Conservation (phyloP, 352 stramenopile genomes). For the Globisporangium nagaii region DNA sequence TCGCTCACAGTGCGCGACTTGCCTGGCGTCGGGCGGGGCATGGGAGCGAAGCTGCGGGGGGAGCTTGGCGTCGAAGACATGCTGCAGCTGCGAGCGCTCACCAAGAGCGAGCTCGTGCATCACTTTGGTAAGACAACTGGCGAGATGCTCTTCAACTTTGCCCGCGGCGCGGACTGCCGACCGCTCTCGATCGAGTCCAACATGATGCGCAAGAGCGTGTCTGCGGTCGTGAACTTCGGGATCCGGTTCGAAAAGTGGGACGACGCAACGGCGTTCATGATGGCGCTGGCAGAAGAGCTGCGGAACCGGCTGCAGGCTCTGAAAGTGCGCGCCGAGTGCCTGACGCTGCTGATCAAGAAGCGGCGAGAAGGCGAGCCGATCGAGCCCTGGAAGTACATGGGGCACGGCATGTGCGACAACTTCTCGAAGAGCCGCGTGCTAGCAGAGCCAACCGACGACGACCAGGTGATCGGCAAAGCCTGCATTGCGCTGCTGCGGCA, state of each 20-base stretch:
- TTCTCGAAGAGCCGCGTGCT: slow-evolving; percentile 75
- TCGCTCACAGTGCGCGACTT: slow-evolving; percentile 67
- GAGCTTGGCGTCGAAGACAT: slow-evolving; percentile 62
- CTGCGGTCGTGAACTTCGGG: slow-evolving; percentile 90
- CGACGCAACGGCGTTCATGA: slow-evolving; percentile 78
- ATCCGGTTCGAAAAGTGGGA: slow-evolving; percentile 83
- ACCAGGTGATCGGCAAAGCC: slow-evolving; percentile 34
- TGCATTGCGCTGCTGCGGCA: slow-evolving; percentile 59
- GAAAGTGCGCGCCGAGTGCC: slow-evolving; percentile 44
- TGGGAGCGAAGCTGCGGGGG: slow-evolving; percentile 61
- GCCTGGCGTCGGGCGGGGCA: slow-evolving; percentile 73
- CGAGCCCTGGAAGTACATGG: slow-evolving; percentile 85
- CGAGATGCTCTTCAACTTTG: slow-evolving; percentile 71
- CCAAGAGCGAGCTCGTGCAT: slow-evolving; percentile 46
- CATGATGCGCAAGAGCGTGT: slow-evolving; percentile 84
- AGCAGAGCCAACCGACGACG: slow-evolving; percentile 47
- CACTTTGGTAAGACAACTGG: slow-evolving; percentile 65
- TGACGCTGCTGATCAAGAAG: slow-evolving; percentile 87
- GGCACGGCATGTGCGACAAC: slow-evolving; percentile 81
- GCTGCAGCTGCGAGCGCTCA: slow-evolving; percentile 43
- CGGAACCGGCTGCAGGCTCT: slow-evolving; percentile 50
- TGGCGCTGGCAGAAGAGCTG: slow-evolving; percentile 73
- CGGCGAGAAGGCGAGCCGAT: slow-evolving; percentile 53
- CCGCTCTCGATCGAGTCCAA: slow-evolving; percentile 64
- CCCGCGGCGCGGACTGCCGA: slow-evolving; percentile 68